A percentile compares a stretch with the other conserved stretches of the same genome.
These are phyloP conservation scores for Rubroboletus pulcherrimus DNA, from an alignment of 768 basidiomycete genomes.

Conservation along the genomic window DNA sequence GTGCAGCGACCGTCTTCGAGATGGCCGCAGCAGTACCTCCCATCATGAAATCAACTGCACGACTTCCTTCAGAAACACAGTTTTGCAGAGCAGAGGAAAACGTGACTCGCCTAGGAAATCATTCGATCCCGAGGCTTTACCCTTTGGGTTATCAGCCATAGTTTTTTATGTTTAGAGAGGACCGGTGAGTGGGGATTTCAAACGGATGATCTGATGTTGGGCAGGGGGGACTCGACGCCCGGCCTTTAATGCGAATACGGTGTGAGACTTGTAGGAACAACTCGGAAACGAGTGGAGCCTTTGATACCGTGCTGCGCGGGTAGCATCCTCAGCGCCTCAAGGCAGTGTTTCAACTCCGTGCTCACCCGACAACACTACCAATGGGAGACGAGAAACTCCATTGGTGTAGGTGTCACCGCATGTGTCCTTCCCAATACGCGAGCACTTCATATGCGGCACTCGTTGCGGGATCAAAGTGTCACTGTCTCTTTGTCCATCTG, in stretches of 20 bases:
- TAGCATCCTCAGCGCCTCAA: background rate
- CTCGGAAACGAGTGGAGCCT: conserved; percentile 2
- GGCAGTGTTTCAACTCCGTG: conserved; percentile 1
- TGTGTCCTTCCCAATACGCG: background rate
- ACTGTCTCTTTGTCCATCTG: background rate
- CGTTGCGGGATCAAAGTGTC: background rate
- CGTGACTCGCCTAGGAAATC: conserved; percentile 18
- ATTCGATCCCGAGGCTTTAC: conserved; percentile 1
- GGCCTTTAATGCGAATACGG: conserved; percentile 8
- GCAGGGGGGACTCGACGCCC: no score
- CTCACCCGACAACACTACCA: conserved; percentile 1
- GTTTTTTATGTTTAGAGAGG: background rate
- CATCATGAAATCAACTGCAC: conserved; percentile 36
- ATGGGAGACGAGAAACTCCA: background rate
- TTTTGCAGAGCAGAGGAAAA: background rate
- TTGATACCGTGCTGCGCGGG: background rate
- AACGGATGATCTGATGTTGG: background rate
- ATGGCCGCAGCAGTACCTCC: conserved; percentile 35
- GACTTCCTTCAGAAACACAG: conserved; percentile 1
- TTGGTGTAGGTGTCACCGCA: background rate
- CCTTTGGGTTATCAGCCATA: conserved; percentile 9
- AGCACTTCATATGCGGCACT: background rate
- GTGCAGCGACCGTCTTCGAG: conserved; percentile 38
- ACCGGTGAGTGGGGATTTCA: conserved; percentile 20
- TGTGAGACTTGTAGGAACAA: conserved; percentile 10